phyloP scores from a whole-genome alignment of 352 stramenopile species.

The Globisporangium acanthophoron region DNA sequence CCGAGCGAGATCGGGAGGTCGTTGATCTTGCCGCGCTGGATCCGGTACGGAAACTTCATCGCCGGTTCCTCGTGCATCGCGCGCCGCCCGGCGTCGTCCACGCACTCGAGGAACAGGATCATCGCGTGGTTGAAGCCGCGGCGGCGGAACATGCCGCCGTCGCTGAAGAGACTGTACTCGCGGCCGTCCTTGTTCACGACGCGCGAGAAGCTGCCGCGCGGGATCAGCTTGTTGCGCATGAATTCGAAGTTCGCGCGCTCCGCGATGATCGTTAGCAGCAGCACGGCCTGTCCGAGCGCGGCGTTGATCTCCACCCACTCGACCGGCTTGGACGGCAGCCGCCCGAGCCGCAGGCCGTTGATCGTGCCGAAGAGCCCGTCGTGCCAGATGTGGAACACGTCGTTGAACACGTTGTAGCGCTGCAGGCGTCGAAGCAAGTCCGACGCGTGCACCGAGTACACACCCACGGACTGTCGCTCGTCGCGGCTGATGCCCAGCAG shows the following conservation, averaged over 20 bases:
- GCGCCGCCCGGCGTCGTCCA: conserved; percentile 79
- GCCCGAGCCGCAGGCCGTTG: conserved; percentile 81
- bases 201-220: conserved; percentile 81
- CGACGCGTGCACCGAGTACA: conserved; percentile 76
- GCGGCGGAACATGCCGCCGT: conserved; percentile 83
- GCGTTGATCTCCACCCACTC: conserved; percentile 91
- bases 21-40: conserved; percentile 87
- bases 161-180: conserved; percentile 75
- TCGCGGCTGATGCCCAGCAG: conserved; percentile 64
- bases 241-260: conserved; percentile 81
- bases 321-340: conserved; percentile 73
- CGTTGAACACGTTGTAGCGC: conserved; percentile 87
- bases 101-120: conserved; percentile 87
- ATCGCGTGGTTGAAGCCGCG: conserved; percentile 91
- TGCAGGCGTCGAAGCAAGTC: conserved; percentile 76
- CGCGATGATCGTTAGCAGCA: conserved; percentile 81
- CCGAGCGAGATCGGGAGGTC: conserved; percentile 82
- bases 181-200: conserved; percentile 83
- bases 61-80: conserved; percentile 86
- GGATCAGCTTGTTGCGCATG: conserved; percentile 73
- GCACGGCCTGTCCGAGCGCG: conserved; percentile 75
- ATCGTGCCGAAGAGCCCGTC: conserved; percentile 87
- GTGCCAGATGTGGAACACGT: conserved; percentile 91
- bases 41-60: conserved; percentile 89
- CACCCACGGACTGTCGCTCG: conserved; percentile 65